These are phyloP conservation scores for Ajuga reptans DNA, from an alignment of 305 asterid genomes.

Conservation along the genomic window DNA sequence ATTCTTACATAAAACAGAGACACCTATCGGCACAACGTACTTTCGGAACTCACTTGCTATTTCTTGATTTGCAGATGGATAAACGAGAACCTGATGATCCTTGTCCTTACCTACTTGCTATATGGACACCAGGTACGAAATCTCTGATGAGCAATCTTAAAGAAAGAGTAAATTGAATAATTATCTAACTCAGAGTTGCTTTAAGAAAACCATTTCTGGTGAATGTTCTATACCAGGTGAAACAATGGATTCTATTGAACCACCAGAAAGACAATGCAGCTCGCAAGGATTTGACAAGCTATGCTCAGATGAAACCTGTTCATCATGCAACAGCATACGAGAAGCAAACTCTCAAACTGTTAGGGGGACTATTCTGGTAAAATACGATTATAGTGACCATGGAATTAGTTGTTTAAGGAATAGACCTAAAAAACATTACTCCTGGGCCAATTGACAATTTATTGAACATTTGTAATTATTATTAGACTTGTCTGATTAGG, in stretches of 20 bases:
- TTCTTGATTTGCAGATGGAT: constrained; percentile 59
- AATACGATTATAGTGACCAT: constrained; percentile 10
- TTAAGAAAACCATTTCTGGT: constrained; percentile 13
- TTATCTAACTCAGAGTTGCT: constrained; percentile 3
- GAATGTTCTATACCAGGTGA: constrained; percentile 58
- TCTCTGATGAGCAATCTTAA: not conserved
- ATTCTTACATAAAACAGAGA: constrained; percentile 10
- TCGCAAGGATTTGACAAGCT: constrained; percentile 52
- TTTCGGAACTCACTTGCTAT: constrained; percentile 21
- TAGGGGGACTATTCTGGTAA: constrained; percentile 93
- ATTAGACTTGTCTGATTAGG: not conserved
- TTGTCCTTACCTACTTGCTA: constrained; percentile 77
- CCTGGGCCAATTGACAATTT: not conserved
- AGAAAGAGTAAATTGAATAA: not conserved
- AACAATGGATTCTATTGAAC: constrained; percentile 71
- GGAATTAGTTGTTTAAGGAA: constrained; percentile 5
- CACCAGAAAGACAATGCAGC: constrained; percentile 71
- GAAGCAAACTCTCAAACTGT: constrained; percentile 85
- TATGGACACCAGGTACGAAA: constrained; percentile 61
- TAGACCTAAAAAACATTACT: constrained; percentile 1
- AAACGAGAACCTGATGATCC: constrained; percentile 96
- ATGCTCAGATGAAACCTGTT: constrained; percentile 71
- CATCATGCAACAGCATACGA: constrained; percentile 80
- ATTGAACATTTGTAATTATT: not conserved
- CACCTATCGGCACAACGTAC: constrained; percentile 7